These are phyloP conservation scores for Ustilago crameri DNA, from an alignment of 1,284 basidiomycete species.

Conservation along the genomic window DNA sequence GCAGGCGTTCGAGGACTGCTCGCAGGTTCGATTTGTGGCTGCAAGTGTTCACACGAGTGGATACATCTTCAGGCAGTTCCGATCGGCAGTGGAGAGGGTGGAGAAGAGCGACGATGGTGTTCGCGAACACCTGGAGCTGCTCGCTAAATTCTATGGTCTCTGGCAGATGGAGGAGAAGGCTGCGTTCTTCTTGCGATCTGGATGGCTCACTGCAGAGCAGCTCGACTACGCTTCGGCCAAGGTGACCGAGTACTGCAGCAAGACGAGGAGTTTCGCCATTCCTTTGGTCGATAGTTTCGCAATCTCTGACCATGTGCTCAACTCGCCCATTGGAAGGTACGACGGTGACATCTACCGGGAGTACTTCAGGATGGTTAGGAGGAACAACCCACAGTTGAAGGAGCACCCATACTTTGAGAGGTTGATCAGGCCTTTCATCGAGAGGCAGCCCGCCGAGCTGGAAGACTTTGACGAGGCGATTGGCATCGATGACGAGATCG, in stretches of 20 bases:
- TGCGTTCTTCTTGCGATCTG: slow-evolving; percentile 71
- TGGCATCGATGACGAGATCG: slow-evolving; percentile 71
- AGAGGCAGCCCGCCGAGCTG: slow-evolving; percentile 69
- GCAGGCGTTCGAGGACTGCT: slow-evolving; percentile 72
- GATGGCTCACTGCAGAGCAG: slow-evolving; percentile 70
- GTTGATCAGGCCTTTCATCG: slow-evolving; percentile 72
- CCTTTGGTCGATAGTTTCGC: slow-evolving; percentile 73
- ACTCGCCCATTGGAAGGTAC: slow-evolving; percentile 71
- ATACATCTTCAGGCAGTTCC: slow-evolving; percentile 68
- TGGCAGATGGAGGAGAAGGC: slow-evolving; percentile 74
- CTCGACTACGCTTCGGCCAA: slow-evolving; percentile 70
- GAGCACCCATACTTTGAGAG: slow-evolving; percentile 72
- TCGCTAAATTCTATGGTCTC: slow-evolving; percentile 68
- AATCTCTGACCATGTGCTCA: slow-evolving; percentile 73
- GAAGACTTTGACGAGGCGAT: slow-evolving; percentile 68
- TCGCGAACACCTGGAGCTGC: slow-evolving; percentile 55
- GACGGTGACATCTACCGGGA: slow-evolving; percentile 66
- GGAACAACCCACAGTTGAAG: slow-evolving; percentile 66
- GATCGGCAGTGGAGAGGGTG: slow-evolving; percentile 59
- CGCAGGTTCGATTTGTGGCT: slow-evolving; percentile 72
- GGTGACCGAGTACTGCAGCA: slow-evolving; percentile 71
- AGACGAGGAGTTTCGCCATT: slow-evolving; percentile 70
- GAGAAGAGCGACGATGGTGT: slow-evolving; percentile 59
- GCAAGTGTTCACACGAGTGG: slow-evolving; percentile 70
- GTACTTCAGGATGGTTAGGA: slow-evolving; percentile 62